Percentiles rank a stretch among this genome's conserved stretches.
These are phyloP conservation scores for Fusarium musae DNA, from an alignment of 2,329 filamentous ascomycete genomes.

Conservation along the genomic window DNA sequence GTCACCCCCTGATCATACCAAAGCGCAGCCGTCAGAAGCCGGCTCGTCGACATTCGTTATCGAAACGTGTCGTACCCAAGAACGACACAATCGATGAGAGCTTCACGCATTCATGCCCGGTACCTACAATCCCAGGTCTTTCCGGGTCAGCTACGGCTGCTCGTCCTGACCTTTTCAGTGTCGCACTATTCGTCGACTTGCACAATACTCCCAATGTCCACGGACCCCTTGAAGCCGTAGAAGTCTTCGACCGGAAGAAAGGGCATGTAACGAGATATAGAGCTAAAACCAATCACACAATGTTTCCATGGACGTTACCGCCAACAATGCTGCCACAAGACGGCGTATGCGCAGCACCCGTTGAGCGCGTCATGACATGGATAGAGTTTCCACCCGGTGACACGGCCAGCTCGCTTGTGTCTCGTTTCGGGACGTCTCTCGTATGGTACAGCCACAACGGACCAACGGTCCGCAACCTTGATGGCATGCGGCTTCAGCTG, in stretches of 20 bases:
- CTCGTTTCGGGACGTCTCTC: conserved; percentile 49
- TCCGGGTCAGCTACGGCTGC: conserved; percentile 83
- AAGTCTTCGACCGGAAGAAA: conserved; percentile 58
- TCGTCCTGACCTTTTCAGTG: conserved; percentile 85
- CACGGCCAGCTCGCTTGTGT: conserved; percentile 47
- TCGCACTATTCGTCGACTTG: conserved; percentile 83
- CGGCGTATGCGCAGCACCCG: conserved; percentile 80
- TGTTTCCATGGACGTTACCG: conserved; percentile 94
- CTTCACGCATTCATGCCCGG: conserved; percentile 73
- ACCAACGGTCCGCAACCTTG: conserved; percentile 62
- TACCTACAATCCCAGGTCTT: conserved; percentile 68
- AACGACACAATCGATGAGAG: conserved; percentile 55
- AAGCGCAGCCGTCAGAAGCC: conserved; percentile 41
- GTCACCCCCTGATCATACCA: conserved; percentile 90
- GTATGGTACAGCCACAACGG: conserved; percentile 51
- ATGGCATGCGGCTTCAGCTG: conserved; percentile 72
- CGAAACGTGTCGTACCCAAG: conserved; percentile 34
- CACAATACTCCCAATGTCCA: conserved; percentile 79
- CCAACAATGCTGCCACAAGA: conserved; percentile 77
- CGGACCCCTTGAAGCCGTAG: conserved; percentile 52
- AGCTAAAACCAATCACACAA: conserved; percentile 80
- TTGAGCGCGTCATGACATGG: conserved; percentile 74
- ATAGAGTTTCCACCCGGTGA: conserved; percentile 69
- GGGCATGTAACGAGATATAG: conserved; percentile 53
- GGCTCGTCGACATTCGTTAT: background rate